Conservation (phyloP, 495 filamentous ascomycete species). For the Daldinia vernicosa region DNA sequence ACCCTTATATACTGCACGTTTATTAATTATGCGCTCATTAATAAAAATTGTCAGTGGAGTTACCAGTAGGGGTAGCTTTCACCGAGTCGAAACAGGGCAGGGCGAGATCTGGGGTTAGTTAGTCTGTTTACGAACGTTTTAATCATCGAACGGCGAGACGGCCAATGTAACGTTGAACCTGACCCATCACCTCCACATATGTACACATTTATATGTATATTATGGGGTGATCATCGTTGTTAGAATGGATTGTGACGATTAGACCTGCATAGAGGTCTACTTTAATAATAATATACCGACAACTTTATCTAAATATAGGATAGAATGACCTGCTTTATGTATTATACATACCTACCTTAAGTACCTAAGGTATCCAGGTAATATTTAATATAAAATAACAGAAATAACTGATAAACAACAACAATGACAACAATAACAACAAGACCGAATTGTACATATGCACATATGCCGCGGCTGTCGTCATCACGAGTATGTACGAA, state of each 20-base stretch:
- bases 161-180: not conserved
- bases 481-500: constrained; percentile 2
- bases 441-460: not conserved
- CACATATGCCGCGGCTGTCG: constrained; percentile 2
- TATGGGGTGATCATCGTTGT: constrained; percentile 1
- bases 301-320: constrained; percentile 5
- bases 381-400: not conserved
- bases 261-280: not conserved
- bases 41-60: not conserved
- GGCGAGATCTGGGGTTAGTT: not conserved
- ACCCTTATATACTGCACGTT: not conserved
- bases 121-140: not conserved
- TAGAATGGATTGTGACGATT: not conserved
- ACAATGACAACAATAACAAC: too few species aligned
- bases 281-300: not conserved
- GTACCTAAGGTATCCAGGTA: too few species aligned
- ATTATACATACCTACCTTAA: not conserved
- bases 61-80: not conserved
- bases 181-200: not conserved
- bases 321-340: not conserved
- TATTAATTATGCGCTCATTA: not conserved
- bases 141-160: not conserved
- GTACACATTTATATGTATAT: not conserved
- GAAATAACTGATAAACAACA: not conserved
- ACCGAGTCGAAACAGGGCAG: not conserved